Evolutionary conservation across 306 rosid species (phyloP), one percentile per base, ranked within the genome.

Genomic region (Vicia villosa): DNA sequence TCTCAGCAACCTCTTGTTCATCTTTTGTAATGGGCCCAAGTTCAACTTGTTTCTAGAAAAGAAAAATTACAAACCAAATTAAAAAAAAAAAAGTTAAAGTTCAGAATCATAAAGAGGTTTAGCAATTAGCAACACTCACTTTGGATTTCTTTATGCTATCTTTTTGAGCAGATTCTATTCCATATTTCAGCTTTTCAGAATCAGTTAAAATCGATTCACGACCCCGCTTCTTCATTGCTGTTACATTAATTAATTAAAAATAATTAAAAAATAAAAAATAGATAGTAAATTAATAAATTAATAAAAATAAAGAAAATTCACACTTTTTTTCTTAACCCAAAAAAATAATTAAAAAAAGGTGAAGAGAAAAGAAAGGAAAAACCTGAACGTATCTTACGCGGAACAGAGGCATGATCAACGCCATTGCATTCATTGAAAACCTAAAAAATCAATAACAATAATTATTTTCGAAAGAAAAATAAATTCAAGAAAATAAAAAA

Each of bases 1-100:
- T 84, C 79, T 91, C 94, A 19, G 74, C 97, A 54, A 89, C 97
- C 85, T 91, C 97, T 79, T 89, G 87, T 81, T 91, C 97, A 41
- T 91, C 97, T 75, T 91, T 87, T 9, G 97, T 91, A 45, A 91
- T 83, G 69, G 89, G 65, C 66, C 81, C 85, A 45, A 74, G 20
- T 26, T 36, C 77, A 68, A 59, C 72, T 66, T 73, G 83, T 79
- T 86, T 83, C 92, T 86, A 77, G 73, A 63, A 74, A 82, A 84
- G 54, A 47, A 77, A 74, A 77, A 72, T 43, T 26, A 40, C 75
- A 59, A 43, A 41, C 6, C 42, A 64, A 57, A 72, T 62, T 51
- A 71, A 52, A 70, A 55, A 30, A 45, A 66, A 69, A n/a, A 80
- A 74, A 42, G 57, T 52, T 24, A 11, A 17, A 78, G 68, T 37